A percentile compares a stretch with the other conserved stretches of the same genome.
Conservation (phyloP, 768 basidiomycete genomes). For the Boletus sp. region DNA sequence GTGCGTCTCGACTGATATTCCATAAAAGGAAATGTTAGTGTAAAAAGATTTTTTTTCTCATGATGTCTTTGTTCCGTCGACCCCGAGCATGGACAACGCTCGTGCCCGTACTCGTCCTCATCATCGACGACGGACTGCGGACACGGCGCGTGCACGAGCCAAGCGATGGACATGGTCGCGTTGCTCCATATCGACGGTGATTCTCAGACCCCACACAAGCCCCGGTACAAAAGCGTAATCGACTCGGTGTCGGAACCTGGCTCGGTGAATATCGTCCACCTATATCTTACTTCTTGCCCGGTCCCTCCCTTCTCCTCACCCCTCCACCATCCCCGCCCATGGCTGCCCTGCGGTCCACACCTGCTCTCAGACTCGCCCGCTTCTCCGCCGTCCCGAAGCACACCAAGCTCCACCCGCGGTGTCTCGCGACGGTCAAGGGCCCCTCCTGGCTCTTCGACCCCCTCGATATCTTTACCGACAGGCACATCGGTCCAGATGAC, state of each 20-base stretch:
- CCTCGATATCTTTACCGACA: slow-evolving; percentile 84
- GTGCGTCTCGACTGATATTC: slow-evolving; percentile 10
- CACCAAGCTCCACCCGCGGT: slow-evolving; percentile 27
- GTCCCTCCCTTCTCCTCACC: slow-evolving; percentile 13
- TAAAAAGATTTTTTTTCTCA: slow-evolving; percentile 5
- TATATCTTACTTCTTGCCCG: slow-evolving; percentile 23
- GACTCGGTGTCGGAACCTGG: slow-evolving; percentile 38
- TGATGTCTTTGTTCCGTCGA: slow-evolving; percentile 3
- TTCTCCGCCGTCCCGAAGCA: slow-evolving; percentile 17
- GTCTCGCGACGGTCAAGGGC: slow-evolving; percentile 59
- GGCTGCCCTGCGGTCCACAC: slow-evolving; percentile 29
- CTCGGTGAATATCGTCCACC: slow-evolving; percentile 36
- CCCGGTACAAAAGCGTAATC: slow-evolving; percentile 29
- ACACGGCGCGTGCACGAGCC: background rate
- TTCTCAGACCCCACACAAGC: slow-evolving; percentile 15
- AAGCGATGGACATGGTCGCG: background rate
- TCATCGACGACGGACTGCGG: background rate
- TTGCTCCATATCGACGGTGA: slow-evolving; percentile 2
- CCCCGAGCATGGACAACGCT: slow-evolving; percentile 24
- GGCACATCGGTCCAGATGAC: slow-evolving; percentile 91
- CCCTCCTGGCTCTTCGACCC: slow-evolving; percentile 71
- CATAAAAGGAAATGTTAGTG: slow-evolving; percentile 12
- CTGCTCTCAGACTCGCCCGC: slow-evolving; percentile 20
- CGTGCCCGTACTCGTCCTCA: background rate
- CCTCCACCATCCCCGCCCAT: slow-evolving; percentile 21